Percentiles rank a stretch among this genome's conserved stretches.
Conservation (phyloP, 176 grass and related monocot genomes). For the Thinopyrum elongatum region DNA sequence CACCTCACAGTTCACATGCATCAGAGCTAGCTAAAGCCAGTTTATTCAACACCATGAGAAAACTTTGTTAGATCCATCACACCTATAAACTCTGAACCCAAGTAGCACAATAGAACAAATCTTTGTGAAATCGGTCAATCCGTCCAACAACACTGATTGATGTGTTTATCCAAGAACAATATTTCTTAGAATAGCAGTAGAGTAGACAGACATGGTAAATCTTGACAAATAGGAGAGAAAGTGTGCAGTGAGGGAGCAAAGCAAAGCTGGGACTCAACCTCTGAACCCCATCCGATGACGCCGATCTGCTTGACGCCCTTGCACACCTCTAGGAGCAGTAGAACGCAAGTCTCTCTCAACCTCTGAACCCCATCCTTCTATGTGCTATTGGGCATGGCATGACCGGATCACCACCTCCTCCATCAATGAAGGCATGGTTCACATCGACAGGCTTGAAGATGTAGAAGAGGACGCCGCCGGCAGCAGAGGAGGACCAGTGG, state of each 20-base stretch:
- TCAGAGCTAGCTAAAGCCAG: too few species aligned
- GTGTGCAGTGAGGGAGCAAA: background rate
- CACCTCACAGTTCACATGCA: too few species aligned
- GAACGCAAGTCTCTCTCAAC: too few species aligned
- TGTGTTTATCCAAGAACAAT: background rate
- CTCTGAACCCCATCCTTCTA: too few species aligned
- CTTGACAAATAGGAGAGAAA: background rate
- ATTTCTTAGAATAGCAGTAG: background rate
- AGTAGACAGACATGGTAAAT: background rate
- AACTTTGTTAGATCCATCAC: background rate
- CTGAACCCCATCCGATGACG: conserved; percentile 84
- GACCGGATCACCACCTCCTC: too few species aligned
- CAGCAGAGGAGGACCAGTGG: too few species aligned
- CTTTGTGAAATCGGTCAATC: background rate
- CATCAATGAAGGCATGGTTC: too few species aligned
- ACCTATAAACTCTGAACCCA: background rate
- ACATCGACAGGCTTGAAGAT: too few species aligned
- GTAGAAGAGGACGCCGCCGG: too few species aligned
- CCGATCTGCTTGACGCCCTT: conserved; percentile 88
- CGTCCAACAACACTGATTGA: too few species aligned
- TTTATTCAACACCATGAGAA: background rate
- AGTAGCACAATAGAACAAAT: background rate
- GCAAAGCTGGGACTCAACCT: conserved; percentile 32
- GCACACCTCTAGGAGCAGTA: conserved; percentile 73
- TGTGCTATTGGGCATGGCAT: too few species aligned